These are phyloP conservation scores for Botrytis byssoidea DNA, from an alignment of 2,329 filamentous ascomycete genomes.

Conservation along the genomic window DNA sequence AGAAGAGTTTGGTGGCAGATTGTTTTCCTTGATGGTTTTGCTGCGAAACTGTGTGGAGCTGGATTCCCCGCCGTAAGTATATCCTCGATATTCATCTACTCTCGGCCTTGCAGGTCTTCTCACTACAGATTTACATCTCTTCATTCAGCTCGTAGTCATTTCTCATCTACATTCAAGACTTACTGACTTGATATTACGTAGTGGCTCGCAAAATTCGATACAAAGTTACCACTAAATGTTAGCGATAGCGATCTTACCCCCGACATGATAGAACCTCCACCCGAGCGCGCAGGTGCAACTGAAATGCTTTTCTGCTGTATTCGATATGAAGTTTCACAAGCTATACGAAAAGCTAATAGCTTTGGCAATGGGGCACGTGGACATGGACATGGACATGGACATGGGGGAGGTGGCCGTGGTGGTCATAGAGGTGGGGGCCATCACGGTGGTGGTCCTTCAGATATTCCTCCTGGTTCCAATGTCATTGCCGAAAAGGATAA, in stretches of 20 bases:
- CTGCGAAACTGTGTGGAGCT: slow-evolving; percentile 55
- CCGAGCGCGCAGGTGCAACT: slow-evolving; percentile 45
- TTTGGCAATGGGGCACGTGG: slow-evolving; percentile 5
- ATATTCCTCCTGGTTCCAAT: slow-evolving; percentile 12
- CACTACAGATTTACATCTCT: neutral
- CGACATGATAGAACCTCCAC: slow-evolving; percentile 43
- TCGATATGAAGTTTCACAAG: slow-evolving; percentile 40
- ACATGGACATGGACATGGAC: neutral
- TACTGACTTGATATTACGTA: neutral
- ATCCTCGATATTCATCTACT: neutral
- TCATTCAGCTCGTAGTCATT: neutral
- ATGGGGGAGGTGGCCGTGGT: neutral
- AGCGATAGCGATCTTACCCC: slow-evolving; percentile 54
- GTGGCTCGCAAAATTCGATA: slow-evolving; percentile 46
- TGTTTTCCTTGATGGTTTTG: slow-evolving; percentile 57
- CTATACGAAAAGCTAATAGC: slow-evolving; percentile 26
- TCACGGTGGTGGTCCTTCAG: neutral
- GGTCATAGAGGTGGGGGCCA: neutral
- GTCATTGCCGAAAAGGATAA: slow-evolving; percentile 32
- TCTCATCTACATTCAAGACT: neutral
- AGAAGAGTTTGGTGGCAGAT: slow-evolving; percentile 63
- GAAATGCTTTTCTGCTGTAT: slow-evolving; percentile 48
- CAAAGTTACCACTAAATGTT: slow-evolving; percentile 52
- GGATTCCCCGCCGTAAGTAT: slow-evolving; percentile 39
- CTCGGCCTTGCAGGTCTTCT: neutral